Conservation (phyloP, 1,284 basidiomycete species). For the Heterobasidion annosum region DNA sequence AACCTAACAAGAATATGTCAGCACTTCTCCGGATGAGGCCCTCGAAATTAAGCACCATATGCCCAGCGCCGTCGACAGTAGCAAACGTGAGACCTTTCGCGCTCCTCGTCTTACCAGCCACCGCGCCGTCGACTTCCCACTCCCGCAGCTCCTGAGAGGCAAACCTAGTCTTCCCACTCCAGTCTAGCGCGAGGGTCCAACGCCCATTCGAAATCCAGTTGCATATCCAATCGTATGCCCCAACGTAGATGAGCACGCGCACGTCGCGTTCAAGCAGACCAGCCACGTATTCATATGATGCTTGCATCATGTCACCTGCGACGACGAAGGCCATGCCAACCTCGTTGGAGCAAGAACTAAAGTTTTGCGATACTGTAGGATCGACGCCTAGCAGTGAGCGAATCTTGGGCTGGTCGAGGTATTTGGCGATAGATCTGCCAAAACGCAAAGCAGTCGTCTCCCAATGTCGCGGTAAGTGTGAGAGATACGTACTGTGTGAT, state of each 20-base stretch:
- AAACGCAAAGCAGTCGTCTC: constrained; percentile 25
- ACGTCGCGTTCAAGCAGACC: constrained; percentile 71
- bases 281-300: constrained; percentile 48
- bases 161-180: constrained; percentile 48
- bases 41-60: constrained; percentile 40
- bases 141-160: constrained; percentile 32
- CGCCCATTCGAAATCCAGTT: constrained; percentile 64
- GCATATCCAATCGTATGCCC: constrained; percentile 67
- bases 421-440: constrained; percentile 38
- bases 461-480: background rate
- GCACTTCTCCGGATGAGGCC: too few species aligned
- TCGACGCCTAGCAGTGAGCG: constrained; percentile 55
- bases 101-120: constrained; percentile 46
- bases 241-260: constrained; percentile 67
- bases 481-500: constrained; percentile 18
- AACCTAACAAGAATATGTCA: constrained; percentile 25
- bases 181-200: constrained; percentile 49
- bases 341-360: constrained; percentile 33
- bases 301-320: constrained; percentile 31
- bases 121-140: constrained; percentile 45
- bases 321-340: constrained; percentile 32
- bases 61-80: constrained; percentile 49
- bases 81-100: constrained; percentile 53
- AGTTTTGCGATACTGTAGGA: constrained; percentile 29
- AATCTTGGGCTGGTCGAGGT: constrained; percentile 46